Conservation (phyloP, 139 green algal species). For the Klebsormidium nitens region DNA sequence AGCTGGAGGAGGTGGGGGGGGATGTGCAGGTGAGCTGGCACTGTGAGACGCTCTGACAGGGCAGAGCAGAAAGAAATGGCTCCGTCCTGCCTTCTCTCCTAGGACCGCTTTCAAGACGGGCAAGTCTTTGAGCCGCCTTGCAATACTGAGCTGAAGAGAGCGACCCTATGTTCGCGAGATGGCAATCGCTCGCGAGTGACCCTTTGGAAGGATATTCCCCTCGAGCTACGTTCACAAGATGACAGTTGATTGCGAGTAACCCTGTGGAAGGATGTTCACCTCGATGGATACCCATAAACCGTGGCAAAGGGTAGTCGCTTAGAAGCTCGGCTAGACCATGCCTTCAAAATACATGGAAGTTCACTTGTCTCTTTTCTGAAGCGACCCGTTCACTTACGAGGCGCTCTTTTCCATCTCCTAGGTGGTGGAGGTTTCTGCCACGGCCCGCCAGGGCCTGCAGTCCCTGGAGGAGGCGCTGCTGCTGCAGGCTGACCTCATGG, state of each 20-base stretch:
- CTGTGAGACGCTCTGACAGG: too few relatives aligned
- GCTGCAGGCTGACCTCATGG: constrained; percentile 81
- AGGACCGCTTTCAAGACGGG: too few relatives aligned
- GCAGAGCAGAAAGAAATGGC: too few relatives aligned
- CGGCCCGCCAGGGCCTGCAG: constrained; percentile 52
- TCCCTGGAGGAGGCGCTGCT: constrained; percentile 81
- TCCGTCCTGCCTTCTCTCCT: too few relatives aligned
- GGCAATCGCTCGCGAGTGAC: too few relatives aligned
- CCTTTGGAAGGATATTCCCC: too few relatives aligned
- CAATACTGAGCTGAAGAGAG: too few relatives aligned
- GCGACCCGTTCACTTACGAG: background rate
- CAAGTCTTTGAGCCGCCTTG: too few relatives aligned
- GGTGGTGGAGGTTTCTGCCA: constrained; percentile 64
- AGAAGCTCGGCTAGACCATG: background rate
- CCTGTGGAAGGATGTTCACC: background rate
- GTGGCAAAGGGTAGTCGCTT: background rate
- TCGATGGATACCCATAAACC: background rate
- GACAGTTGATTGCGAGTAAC: background rate
- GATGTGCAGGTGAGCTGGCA: constrained; percentile 57
- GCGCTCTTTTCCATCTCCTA: too few relatives aligned
- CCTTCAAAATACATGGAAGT: background rate
- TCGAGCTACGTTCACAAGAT: background rate
- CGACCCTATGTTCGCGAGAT: too few relatives aligned
- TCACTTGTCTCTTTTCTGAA: background rate
- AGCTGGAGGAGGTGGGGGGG: constrained; percentile 81